Conservation (phyloP, 2,329 filamentous ascomycete species). For the Aspergillus eucalypticola region DNA sequence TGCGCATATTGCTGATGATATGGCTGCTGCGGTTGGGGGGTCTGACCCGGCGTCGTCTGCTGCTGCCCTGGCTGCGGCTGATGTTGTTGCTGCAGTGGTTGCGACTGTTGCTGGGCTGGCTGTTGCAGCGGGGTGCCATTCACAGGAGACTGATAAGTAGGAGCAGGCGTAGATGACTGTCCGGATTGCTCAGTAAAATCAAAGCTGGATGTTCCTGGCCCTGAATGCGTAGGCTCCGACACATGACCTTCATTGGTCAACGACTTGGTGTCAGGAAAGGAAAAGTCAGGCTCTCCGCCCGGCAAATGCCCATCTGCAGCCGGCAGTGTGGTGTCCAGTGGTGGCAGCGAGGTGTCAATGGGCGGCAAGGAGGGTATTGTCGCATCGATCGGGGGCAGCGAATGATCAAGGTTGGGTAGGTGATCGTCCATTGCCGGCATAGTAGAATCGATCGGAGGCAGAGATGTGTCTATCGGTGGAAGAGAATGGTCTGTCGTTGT, state of each 20-base stretch:
- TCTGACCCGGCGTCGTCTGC: constrained; percentile 5
- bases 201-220: constrained; percentile 19
- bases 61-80: constrained; percentile 19
- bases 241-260: constrained; percentile 10
- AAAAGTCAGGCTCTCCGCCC: constrained; percentile 14
- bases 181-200: constrained; percentile 24
- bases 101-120: constrained; percentile 27
- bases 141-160: constrained; percentile 48
- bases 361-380: constrained; percentile 32
- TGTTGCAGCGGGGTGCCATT: constrained; percentile 36
- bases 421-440: constrained; percentile 31
- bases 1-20: constrained; percentile 15
- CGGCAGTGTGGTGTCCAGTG: constrained; percentile 29
- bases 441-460: constrained; percentile 29
- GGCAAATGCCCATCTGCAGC: constrained; percentile 19
- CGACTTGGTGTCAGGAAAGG: constrained; percentile 20
- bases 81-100: constrained; percentile 21
- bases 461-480: constrained; percentile 28
- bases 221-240: constrained; percentile 8
- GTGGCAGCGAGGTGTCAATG: constrained; percentile 31
- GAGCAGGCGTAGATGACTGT: constrained; percentile 39
- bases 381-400: constrained; percentile 32
- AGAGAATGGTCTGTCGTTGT: constrained; percentile 24
- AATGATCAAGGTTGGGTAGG: constrained; percentile 28
- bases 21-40: constrained; percentile 10